Percentiles rank a stretch among this genome's conserved stretches.
phyloP scores from a whole-genome alignment of 106 monocot genomes.

The Dendrobium catenatum region DNA sequence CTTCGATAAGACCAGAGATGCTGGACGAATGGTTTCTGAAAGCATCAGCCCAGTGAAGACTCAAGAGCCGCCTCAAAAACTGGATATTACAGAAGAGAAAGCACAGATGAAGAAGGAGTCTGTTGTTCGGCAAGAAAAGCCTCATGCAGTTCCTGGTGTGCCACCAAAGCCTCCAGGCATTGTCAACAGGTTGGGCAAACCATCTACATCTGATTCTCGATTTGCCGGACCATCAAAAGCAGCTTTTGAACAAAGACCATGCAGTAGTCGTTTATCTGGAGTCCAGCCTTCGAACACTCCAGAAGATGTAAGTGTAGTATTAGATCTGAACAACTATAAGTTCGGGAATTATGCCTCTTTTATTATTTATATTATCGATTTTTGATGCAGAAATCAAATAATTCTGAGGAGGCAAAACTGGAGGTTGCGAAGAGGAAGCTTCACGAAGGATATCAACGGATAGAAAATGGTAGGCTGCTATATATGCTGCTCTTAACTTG shows the following conservation, averaged over 20 bases:
- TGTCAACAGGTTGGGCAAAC: neutral
- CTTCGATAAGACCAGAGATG: slow-evolving; percentile 12
- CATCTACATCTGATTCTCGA: neutral
- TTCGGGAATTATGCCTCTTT: neutral
- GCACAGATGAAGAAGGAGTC: slow-evolving; percentile 1
- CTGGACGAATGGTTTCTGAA: slow-evolving; percentile 7
- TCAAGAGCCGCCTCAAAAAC: slow-evolving; percentile 14
- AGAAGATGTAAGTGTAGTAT: slow-evolving; percentile 37
- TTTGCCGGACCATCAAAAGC: slow-evolving; percentile 5
- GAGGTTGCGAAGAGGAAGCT: slow-evolving; percentile 72
- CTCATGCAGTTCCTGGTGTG: slow-evolving; percentile 2
- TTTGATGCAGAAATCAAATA: neutral
- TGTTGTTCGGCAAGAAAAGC: slow-evolving; percentile 15
- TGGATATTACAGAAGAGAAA: neutral
- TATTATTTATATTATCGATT: neutral
- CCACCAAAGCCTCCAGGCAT: neutral
- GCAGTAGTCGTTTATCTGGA: too few species aligned
- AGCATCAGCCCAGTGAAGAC: slow-evolving; percentile 12
- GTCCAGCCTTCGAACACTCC: neutral
- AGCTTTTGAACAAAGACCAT: slow-evolving; percentile 5
- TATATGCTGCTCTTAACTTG: neutral
- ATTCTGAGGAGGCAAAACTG: slow-evolving; percentile 36
- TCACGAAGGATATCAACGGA: slow-evolving; percentile 48
- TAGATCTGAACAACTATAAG: neutral
- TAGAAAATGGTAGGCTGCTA: neutral